Evolutionary conservation across 352 stramenopile species (phyloP), one percentile per base, ranked within the genome.

Genomic region (Pythium brachiatum): DNA sequence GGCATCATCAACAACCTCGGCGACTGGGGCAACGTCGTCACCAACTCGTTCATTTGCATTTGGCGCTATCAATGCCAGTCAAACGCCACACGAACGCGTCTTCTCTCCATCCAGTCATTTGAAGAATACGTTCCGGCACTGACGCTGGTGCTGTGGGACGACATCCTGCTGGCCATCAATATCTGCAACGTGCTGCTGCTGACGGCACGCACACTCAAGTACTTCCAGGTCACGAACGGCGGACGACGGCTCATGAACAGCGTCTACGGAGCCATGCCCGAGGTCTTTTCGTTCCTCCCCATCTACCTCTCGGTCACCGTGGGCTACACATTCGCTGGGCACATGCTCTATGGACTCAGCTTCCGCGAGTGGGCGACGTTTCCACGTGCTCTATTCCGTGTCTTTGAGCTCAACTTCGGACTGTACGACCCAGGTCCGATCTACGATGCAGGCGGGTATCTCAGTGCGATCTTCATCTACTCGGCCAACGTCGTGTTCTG

Each of bases 341-440:
- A 89, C 68, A 83, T 89, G 74, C 66, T 89, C 36, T 89, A 86
- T 38, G 80, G 80, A 7, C 70, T 89, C 48, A 81, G 69, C 20
- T 88, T 85, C 18, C 62, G 69, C 23, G 80, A 89, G 57, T 88
- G 80, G 80, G 75, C 78, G 3, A 88, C 80, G 43, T 88, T 86
- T 51, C 71, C 76, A 1, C 57, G 78, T 12, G 74, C 80, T 11
- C 63, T 88, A 18, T 89, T 89, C 44, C 80, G 80, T 7, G 80
- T 89, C 15, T 89, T 89, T 62, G 80, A 89, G 63, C 70, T 89
- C 53, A 89, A 89, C 58, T 86, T 89, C 38, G 80, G 80, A 0
- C 56, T 89, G 21, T 89, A 89, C 46, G 80, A 89, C 50, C 80
- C 80, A 0, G 80, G 78, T 21, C 70, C 80, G 11, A 89, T 89